Base-by-base conservation (phyloP, 2,329 filamentous ascomycete genomes). In the Epichloe sylvatica region DNA sequence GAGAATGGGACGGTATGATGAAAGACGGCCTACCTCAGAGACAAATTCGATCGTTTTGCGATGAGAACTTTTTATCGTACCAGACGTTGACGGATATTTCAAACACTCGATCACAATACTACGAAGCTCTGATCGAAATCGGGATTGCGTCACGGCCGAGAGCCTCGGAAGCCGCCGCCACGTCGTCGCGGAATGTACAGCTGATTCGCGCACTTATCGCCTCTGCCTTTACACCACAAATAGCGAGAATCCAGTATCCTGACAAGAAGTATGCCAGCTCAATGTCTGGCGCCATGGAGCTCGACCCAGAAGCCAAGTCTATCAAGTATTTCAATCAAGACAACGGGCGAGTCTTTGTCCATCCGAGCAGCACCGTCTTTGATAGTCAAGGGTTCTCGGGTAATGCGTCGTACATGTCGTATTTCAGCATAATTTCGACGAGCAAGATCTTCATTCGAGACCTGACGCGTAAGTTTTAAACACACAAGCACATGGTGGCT, bases 211-310 rank as follows among this genome's bases (percentile, higher is more conserved):
- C 83, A 1, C 69, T 89, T 23, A 77, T 86, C 25, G 84, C 84
- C 4, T 83, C 82, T 3, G 81, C 84, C 3, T 87, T 88, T 64
- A 78, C 80, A 33, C 92, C 92, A 0, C 91, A 97, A 66, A 81
- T 96, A 55, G 89, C 89, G 13, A 81, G 90, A 48, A 95, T 98
- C 62, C 84, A 89, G 55, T 87, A 96, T 57, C 92, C 92, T 0
- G 88, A 95, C 68, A 94, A 94, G 71, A 97, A 96, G 66, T 98
- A 94, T 65, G 86, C 86, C 12, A 81, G 83, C 36, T 88, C 86
- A 2, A 79, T 94, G 54, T 86, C 87, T 1, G 92, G 92, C 7
- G 87, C 92, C 0, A 86, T 97, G 1, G 91, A 92, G 63, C 74
- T 96, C 6, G 92, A 98, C 62, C 91, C 91, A 0, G 91, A 97